Evolutionary conservation across 2,329 filamentous ascomycete genomes (phyloP).

Genomic region (Phaeosphaeriaceae sp.): DNA sequence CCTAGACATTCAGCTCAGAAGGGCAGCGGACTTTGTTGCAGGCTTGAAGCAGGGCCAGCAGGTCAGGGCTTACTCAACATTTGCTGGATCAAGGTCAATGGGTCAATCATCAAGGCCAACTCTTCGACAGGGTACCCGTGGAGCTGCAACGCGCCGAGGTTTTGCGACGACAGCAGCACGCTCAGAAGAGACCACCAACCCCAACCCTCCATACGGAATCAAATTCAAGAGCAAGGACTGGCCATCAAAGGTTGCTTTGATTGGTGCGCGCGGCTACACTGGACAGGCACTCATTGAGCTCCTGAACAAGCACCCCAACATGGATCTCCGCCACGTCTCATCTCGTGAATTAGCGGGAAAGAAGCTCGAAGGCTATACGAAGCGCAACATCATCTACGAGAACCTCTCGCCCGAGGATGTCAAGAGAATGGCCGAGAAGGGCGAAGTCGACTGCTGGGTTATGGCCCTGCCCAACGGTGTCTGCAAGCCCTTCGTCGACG

Average conservation of each 20-base stretch:
- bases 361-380: constrained; percentile 86
- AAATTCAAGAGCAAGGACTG: constrained; percentile 85
- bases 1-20: constrained; percentile 82
- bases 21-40: constrained; percentile 74
- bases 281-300: constrained; percentile 89
- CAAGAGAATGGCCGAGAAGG: constrained; percentile 79
- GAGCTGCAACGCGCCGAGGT: constrained; percentile 52
- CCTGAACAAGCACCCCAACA: constrained; percentile 84
- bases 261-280: constrained; percentile 92
- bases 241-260: constrained; percentile 82
- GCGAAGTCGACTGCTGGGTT: constrained; percentile 93
- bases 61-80: constrained; percentile 69
- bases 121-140: constrained; percentile 31
- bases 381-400: constrained; percentile 91
- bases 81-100: constrained; percentile 47
- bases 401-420: constrained; percentile 89
- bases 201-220: constrained; percentile 86
- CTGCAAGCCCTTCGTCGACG: constrained; percentile 92
- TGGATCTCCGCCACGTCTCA: constrained; percentile 90
- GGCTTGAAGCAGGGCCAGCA: constrained; percentile 67
- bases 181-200: constrained; percentile 68
- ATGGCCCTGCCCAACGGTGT: constrained; percentile 97
- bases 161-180: constrained; percentile 62
- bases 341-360: constrained; percentile 90
- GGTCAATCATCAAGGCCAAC: constrained; percentile 35